Conservation (phyloP, 805 yeast species). For the Blastobotrys peoriensis region DNA sequence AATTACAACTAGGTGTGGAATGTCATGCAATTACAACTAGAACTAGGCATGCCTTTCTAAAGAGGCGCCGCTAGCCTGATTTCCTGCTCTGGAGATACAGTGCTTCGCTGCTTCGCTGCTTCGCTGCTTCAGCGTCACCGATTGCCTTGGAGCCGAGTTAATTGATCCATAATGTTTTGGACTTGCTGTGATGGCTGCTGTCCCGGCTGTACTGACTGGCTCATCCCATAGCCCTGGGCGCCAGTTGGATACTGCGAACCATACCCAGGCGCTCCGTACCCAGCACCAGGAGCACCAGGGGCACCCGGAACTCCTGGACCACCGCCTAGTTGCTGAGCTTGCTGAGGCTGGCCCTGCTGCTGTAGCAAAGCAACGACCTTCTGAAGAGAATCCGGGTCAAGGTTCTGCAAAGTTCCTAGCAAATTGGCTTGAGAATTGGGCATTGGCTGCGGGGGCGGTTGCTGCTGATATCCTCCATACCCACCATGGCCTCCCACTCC, state of each 20-base stretch:
- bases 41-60: too few species aligned
- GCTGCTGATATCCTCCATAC: slow-evolving; percentile 3
- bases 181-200: slow-evolving; percentile 20
- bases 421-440: slow-evolving; percentile 8
- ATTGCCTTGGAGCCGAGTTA: slow-evolving; percentile 19
- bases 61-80: too few species aligned
- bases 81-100: too few species aligned
- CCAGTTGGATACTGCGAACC: too few species aligned
- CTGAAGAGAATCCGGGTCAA: slow-evolving; percentile 62
- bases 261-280: too few species aligned
- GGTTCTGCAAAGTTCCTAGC: slow-evolving; percentile 51
- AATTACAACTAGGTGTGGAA: too few species aligned
- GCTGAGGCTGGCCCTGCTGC: slow-evolving; percentile 9
- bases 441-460: neutral
- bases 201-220: too few species aligned
- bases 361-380: slow-evolving; percentile 4
- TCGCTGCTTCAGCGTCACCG: slow-evolving; percentile 3
- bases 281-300: slow-evolving; percentile 3
- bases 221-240: too few species aligned
- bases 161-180: slow-evolving; percentile 22
- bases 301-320: slow-evolving; percentile 2
- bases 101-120: too few species aligned
- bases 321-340: slow-evolving; percentile 2
- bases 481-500: neutral
- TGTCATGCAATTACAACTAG: too few species aligned